A percentile compares a stretch with the other conserved stretches of the same genome.
These are phyloP conservation scores for Zostera marina DNA, from an alignment of 116 monocot genomes.

Conservation along the genomic window DNA sequence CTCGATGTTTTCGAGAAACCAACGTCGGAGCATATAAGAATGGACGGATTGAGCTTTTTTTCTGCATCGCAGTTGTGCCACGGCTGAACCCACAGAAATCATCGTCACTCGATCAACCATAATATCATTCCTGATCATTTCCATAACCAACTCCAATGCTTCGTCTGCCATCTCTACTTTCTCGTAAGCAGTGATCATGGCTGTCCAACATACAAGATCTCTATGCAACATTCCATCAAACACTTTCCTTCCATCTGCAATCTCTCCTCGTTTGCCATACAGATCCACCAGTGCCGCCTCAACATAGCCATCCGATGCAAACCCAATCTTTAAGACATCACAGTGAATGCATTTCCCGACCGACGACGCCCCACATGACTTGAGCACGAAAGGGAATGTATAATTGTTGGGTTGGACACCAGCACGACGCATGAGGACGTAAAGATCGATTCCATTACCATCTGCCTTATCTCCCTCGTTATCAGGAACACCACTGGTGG, in stretches of 20 bases:
- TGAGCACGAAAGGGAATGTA: constrained; percentile 8
- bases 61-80: constrained; percentile 5
- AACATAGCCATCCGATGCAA: not conserved
- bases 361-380: not conserved
- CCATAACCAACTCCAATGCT: constrained; percentile 4
- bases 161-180: constrained; percentile 2
- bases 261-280: constrained; percentile 11
- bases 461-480: not conserved
- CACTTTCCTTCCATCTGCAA: constrained; percentile 7
- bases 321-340: constrained; percentile 6
- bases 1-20: not conserved
- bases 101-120: constrained; percentile 4
- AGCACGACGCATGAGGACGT: constrained; percentile 6
- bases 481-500: not conserved
- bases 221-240: constrained; percentile 15
- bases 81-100: constrained; percentile 7
- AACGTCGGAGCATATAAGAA: not conserved
- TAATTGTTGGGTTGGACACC: constrained; percentile 8
- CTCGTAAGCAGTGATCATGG: constrained; percentile 14
- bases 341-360: constrained; percentile 2
- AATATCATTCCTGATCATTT: constrained; percentile 2
- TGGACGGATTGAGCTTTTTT: not conserved
- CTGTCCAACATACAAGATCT: constrained; percentile 13
- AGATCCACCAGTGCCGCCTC: constrained; percentile 6
- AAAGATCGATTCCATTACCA: constrained; percentile 5